A percentile compares a stretch with the other conserved stretches of the same genome.
Conservation (phyloP, 2,329 filamentous ascomycete genomes). For the Ophiostoma populinum region DNA sequence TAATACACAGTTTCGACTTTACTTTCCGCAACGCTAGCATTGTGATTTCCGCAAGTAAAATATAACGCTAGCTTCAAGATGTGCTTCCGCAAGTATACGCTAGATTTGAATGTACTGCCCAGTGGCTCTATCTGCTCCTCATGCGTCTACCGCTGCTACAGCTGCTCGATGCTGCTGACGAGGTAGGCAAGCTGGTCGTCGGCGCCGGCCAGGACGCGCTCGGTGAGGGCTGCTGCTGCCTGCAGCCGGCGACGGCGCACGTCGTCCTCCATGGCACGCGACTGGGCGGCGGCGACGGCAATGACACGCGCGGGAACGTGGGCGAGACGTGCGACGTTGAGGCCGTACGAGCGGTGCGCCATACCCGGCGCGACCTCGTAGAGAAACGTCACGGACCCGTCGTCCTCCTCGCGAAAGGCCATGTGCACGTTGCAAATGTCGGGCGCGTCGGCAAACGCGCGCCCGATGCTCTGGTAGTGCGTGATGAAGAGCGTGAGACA, state of each 20-base stretch:
- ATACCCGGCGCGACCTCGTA: conserved; percentile 87
- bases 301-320: conserved; percentile 62
- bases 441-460: conserved; percentile 41
- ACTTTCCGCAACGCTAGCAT: too few relatives aligned
- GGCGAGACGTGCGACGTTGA: conserved; percentile 82
- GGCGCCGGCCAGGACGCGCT: conserved; percentile 4
- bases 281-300: conserved; percentile 65
- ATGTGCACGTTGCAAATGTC: conserved; percentile 73
- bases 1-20: too few relatives aligned
- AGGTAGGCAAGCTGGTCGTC: conserved; percentile 33
- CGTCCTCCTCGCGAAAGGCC: conserved; percentile 44
- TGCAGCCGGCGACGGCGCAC: conserved; percentile 45
- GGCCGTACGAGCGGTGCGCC: conserved; percentile 81
- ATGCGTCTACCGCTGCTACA: too few relatives aligned
- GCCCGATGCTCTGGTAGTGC: conserved; percentile 77
- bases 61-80: too few relatives aligned
- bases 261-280: conserved; percentile 59
- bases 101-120: too few relatives aligned
- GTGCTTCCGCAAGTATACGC: too few relatives aligned
- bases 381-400: conserved; percentile 60
- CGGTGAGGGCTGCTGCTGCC: conserved; percentile 22
- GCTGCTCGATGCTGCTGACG: conserved; percentile 39
- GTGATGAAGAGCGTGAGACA: conserved; percentile 92
- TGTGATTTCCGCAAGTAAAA: too few relatives aligned
- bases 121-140: too few relatives aligned